Evolutionary conservation across 1,284 basidiomycete genomes (phyloP), one percentile per base, ranked within the genome.

Genomic region (Phenoliferia sp.): DNA sequence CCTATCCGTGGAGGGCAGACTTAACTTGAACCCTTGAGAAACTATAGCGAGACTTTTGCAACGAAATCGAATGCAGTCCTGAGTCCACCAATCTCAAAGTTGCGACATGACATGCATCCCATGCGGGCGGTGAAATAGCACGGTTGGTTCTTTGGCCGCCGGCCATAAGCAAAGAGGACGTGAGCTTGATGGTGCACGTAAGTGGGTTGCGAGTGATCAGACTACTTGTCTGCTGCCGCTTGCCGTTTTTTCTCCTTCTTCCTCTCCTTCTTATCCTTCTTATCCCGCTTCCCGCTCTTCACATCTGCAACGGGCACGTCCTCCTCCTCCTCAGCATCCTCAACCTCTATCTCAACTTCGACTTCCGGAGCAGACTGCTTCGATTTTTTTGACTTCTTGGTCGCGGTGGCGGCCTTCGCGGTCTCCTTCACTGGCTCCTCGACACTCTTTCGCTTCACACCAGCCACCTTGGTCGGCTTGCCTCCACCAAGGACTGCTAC

Each of bases 261-360:
- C 55, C 55, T 54, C 10, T 35, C 39, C 39, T 62, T 48, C 39
- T 44, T 52, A 29, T 64, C 57, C 56, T 68, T 59, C 50, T 68
- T 61, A 15, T 34, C 29, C 50, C 55, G 59, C 29, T 35, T 52
- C 60, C 32, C 59, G 7, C 3, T 31, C 26, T 22, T 48, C 17
- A 19, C 48, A 19, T 59, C 31, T 7, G 32, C 57, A 10, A 17
- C 17, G 34, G 32, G 26, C 60, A 52, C 60, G 7, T 22, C 44
- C 5, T 33, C 60, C 5, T n/a, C 44, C 48, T 28, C 48, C 44
- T 50, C 60, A 34, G n/a, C 48, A 31, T 52, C 60, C 60, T 61
- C 60, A 26, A 62, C 31, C 55, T 64, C 63, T 26, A 60, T 36
- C 33, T 60, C 34, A 35, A 56, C 48, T 26, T 35, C 62, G 10